Conservation (phyloP, 2,329 filamentous ascomycete genomes). For the Neofusicoccum ribis region DNA sequence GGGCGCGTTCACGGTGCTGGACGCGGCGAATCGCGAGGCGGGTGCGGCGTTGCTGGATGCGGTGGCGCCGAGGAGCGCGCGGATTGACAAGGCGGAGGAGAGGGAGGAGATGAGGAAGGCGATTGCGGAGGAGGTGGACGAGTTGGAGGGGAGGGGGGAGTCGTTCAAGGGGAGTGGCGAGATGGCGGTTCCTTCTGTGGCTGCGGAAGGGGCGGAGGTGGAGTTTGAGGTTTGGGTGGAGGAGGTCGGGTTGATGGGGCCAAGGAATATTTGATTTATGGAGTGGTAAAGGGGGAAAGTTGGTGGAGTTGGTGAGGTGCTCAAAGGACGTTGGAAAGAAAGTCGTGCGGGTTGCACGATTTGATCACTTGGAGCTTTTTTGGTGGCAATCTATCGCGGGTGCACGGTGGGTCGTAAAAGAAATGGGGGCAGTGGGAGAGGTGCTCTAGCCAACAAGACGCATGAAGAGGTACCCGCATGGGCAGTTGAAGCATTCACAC, state of each 20-base stretch:
- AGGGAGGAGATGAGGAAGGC: neutral
- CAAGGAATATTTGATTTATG: slow-evolving; percentile 1
- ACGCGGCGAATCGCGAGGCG: slow-evolving; percentile 6
- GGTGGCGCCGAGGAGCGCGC: neutral
- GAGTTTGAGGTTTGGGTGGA: slow-evolving; percentile 11
- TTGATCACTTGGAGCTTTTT: too few species aligned
- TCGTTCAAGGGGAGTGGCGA: neutral
- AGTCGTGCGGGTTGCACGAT: too few species aligned
- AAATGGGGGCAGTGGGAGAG: too few species aligned
- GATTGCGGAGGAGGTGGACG: neutral
- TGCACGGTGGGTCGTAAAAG: too few species aligned
- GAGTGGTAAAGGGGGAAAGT: too few species aligned
- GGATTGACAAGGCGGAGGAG: neutral
- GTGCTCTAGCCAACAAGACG: too few species aligned
- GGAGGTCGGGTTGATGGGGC: neutral
- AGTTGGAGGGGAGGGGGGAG: neutral
- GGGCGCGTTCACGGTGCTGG: neutral
- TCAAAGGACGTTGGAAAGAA: too few species aligned
- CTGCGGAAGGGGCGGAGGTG: neutral
- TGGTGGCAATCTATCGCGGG: too few species aligned
- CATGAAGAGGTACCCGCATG: too few species aligned
- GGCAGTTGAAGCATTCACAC: too few species aligned
- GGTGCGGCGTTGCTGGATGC: neutral
- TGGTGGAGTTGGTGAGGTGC: too few species aligned
- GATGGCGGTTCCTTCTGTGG: neutral